These are phyloP conservation scores for Ceraceosorus guamensis DNA, from an alignment of 1,284 basidiomycete species.

Conservation along the genomic window DNA sequence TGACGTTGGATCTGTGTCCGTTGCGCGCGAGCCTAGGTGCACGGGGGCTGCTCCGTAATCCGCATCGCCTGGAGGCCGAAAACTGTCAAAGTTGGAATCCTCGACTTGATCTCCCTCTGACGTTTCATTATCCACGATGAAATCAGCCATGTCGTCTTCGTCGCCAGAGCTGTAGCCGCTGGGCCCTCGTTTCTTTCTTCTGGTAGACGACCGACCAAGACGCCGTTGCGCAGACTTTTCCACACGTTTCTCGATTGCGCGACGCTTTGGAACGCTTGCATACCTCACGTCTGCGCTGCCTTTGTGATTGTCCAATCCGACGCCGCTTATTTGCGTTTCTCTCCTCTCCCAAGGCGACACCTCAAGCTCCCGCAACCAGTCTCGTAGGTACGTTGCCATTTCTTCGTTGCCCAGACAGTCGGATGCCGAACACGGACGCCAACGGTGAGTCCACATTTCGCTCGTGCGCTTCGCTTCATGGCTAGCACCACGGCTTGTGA, in stretches of 20 bases:
- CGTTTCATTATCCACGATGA: constrained; percentile 28
- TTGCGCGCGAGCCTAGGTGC: no score
- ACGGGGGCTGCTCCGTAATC: neutral
- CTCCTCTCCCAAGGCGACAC: constrained; percentile 9
- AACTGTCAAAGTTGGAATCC: constrained; percentile 5
- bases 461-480: neutral
- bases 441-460: constrained; percentile 20
- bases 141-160: constrained; percentile 20
- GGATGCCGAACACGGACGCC: constrained; percentile 13
- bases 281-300: neutral
- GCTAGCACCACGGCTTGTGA: neutral
- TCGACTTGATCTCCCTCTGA: constrained; percentile 10
- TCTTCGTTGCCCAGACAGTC: constrained; percentile 21
- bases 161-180: neutral
- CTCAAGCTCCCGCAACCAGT: constrained; percentile 29
- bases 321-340: neutral
- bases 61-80: neutral
- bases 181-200: neutral
- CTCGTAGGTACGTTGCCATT: constrained; percentile 17
- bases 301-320: neutral
- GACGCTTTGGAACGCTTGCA: neutral
- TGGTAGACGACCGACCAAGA: neutral
- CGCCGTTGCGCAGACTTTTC: constrained; percentile 8
- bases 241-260: constrained; percentile 12
- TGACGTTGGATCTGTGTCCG: neutral